Base-by-base conservation (phyloP, 2,329 filamentous ascomycete genomes). In the Calonectria multiphialidica region DNA sequence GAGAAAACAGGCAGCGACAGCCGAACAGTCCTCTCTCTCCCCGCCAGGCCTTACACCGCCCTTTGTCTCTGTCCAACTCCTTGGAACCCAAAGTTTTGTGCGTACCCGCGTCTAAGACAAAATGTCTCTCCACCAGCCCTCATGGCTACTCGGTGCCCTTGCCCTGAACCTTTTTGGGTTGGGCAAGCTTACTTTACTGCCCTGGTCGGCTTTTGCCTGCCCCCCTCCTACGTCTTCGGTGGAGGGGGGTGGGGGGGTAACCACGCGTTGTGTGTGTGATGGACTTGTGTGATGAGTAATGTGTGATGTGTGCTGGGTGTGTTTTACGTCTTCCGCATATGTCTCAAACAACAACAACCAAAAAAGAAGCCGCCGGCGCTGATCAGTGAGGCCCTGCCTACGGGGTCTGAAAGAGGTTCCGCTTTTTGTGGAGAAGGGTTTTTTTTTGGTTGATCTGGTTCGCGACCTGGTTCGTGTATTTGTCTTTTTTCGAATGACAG, bases 51-150 rank as follows among this genome's bases (percentile, higher is more conserved):
- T 40, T 35, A 63, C 66, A 68, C 66, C 57, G 66, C 66, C 55
- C 45, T 63, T 68, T 68, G 23, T 44, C 25, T 62, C 28, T 63
- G 47, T 40, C 25, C 33, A 62, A 53, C 45, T 53, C 66, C 25
- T 47, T 47, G 66, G 47, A n/a, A 35, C 45, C 45, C 40, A 21
- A 62, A 23, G n/a, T 35, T 13, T 47, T 15, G 5, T 30, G 3
- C 15, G 13, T 23, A 2, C 6, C 8, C 13, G 23, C 15, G 13
- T 44, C 35, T 18, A 42, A 61, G 53, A 68, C 59, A 69, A 69
- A 35, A 10, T 70, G 67, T 57, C 28, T 65, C 47, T 65, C 59
- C 25, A 4, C 37, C 40, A 42, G 21, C 57, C 25, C 35, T 44
- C 25, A 30, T 30, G 8, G 28, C 8, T 30, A 8, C 5, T 33